Evolutionary conservation across 2,329 filamentous ascomycete genomes (phyloP).

Genomic region (Colletotrichum cuscutae): DNA sequence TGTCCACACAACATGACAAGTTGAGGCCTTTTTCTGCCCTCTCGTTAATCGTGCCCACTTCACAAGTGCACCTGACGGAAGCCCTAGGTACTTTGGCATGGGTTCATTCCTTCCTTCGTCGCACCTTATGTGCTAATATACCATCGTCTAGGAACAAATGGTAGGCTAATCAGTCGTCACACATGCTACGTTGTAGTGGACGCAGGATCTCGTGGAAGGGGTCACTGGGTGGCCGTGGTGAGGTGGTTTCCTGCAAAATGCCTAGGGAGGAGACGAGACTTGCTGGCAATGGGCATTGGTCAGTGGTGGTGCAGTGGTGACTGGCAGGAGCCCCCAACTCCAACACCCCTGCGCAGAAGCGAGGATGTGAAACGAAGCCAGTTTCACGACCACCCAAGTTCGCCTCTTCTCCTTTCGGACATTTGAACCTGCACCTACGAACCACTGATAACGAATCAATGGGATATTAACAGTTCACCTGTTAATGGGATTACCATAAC

Average conservation of each 20-base stretch:
- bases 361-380: slow-evolving; percentile 30
- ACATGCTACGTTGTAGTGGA: slow-evolving; percentile 27
- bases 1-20: slow-evolving; percentile 6
- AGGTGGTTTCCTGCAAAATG: not conserved
- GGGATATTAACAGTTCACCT: slow-evolving; percentile 17
- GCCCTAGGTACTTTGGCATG: not conserved
- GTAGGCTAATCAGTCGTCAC: not conserved
- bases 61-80: not conserved
- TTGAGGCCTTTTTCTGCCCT: slow-evolving; percentile 16
- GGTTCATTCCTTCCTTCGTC: not conserved
- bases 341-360: slow-evolving; percentile 9
- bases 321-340: not conserved
- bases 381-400: slow-evolving; percentile 30
- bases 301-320: not conserved
- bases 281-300: not conserved
- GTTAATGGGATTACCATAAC: not conserved
- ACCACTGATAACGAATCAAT: slow-evolving; percentile 31
- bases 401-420: slow-evolving; percentile 32
- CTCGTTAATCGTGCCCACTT: slow-evolving; percentile 11
- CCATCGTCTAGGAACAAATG: not conserved
- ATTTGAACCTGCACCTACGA: slow-evolving; percentile 18
- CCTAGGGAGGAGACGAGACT: slow-evolving; percentile 1
- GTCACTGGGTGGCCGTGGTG: not conserved
- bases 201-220: slow-evolving; percentile 14
- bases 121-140: not conserved